Evolutionary conservation across 495 filamentous ascomycete species (phyloP).

Genomic region (Collariella sp.): DNA sequence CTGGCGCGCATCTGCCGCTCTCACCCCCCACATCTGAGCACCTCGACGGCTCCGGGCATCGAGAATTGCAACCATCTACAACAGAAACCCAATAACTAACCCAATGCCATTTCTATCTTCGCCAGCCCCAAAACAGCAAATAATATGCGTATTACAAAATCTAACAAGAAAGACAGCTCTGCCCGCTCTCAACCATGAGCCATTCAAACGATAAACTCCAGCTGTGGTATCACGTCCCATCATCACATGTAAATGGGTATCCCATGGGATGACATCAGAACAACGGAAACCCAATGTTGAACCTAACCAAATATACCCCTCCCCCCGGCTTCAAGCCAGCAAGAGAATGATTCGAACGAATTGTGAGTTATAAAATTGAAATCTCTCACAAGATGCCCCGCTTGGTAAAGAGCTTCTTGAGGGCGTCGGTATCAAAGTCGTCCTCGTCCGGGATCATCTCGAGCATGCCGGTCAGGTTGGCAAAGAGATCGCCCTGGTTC

Average conservation of each 20-base stretch:
- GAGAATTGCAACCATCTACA: too few relatives aligned
- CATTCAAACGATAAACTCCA: not conserved
- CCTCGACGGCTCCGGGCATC: too few relatives aligned
- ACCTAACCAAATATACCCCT: not conserved
- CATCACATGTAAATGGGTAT: not conserved
- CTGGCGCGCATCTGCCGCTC: not conserved
- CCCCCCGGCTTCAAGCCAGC: not conserved
- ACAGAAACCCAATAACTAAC: not conserved
- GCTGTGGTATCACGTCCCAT: not conserved
- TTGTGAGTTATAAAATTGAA: not conserved
- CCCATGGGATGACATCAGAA: not conserved
- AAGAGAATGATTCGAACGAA: not conserved
- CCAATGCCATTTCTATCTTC: not conserved
- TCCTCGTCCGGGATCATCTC: slow-evolving; percentile 69
- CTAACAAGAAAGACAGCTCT: too few relatives aligned
- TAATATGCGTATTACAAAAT: too few relatives aligned
- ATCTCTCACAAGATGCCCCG: slow-evolving; percentile 34
- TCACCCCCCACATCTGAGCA: not conserved
- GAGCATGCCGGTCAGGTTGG: slow-evolving; percentile 77
- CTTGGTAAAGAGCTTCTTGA: slow-evolving; percentile 41
- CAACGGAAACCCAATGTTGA: not conserved
- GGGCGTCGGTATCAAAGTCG: slow-evolving; percentile 42
- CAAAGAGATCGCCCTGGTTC: slow-evolving; percentile 76
- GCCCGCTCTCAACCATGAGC: not conserved
- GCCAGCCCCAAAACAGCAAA: not conserved